Evolutionary conservation across 163 green algal species (phyloP).

Genomic region (Scenedesmus sp.): DNA sequence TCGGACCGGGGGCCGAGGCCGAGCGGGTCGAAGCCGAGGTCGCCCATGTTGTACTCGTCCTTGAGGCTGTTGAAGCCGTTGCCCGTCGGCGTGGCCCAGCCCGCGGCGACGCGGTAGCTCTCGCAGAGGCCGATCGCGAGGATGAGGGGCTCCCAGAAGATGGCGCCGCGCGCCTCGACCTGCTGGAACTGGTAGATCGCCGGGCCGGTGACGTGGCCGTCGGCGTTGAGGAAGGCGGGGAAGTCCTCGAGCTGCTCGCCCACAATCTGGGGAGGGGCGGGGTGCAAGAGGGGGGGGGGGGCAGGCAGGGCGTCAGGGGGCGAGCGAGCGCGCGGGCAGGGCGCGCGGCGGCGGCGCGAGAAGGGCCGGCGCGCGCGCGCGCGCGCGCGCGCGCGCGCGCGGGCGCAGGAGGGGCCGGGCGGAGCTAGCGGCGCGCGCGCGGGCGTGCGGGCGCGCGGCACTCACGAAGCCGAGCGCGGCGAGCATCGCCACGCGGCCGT

Average conservation of each 20-base stretch:
- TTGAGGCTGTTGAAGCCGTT: slow-evolving; percentile 67
- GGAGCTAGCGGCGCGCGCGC: too few species aligned
- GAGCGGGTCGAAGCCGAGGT: slow-evolving; percentile 79
- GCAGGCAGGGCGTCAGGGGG: too few species aligned
- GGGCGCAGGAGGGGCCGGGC: too few species aligned
- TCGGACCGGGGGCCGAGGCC: slow-evolving; percentile 61
- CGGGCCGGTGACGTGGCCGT: slow-evolving; percentile 58
- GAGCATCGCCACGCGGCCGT: slow-evolving; percentile 79
- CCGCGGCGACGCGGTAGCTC: slow-evolving; percentile 72
- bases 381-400: too few species aligned
- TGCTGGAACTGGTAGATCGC: slow-evolving; percentile 52
- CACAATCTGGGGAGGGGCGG: too few species aligned
- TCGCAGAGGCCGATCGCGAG: slow-evolving; percentile 79
- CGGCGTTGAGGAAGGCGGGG: slow-evolving; percentile 70
- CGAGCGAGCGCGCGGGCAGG: too few species aligned
- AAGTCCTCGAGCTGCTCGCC: slow-evolving; percentile 73
- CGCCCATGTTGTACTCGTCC: slow-evolving; percentile 73
- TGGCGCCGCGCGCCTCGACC: slow-evolving; percentile 37
- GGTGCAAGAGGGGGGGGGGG: too few species aligned
- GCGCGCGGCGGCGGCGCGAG: too few species aligned
- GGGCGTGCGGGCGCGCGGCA: too few species aligned
- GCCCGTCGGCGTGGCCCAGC: slow-evolving; percentile 74
- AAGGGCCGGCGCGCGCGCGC: too few species aligned
- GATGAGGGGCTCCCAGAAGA: slow-evolving; percentile 77
- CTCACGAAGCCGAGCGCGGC: slow-evolving; percentile 66